These are phyloP conservation scores for Lactifluus volemus DNA, from an alignment of 768 basidiomycete species.

Conservation along the genomic window DNA sequence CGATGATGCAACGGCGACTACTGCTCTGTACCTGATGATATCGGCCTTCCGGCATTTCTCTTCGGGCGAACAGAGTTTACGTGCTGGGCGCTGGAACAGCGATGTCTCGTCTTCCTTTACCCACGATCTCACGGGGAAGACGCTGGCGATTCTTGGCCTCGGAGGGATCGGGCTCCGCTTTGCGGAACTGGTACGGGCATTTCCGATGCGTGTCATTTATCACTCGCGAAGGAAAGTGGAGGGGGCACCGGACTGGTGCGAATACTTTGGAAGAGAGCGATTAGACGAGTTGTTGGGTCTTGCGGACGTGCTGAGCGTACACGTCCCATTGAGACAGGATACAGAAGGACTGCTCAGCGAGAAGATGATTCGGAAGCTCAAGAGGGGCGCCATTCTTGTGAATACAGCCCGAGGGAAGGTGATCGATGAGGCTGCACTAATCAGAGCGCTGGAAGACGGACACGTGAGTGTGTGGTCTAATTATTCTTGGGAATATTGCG, in stretches of 20 bases:
- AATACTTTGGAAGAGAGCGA: conserved; percentile 59
- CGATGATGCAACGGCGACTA: conserved; percentile 86
- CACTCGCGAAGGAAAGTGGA: conserved; percentile 51
- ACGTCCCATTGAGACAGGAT: conserved; percentile 69
- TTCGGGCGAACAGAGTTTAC: conserved; percentile 48
- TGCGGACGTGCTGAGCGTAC: conserved; percentile 79
- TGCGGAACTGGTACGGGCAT: conserved; percentile 62
- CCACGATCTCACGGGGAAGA: conserved; percentile 60
- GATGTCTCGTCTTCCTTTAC: conserved; percentile 37
- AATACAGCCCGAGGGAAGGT: conserved; percentile 91
- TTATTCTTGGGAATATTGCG: neutral
- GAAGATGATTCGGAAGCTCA: conserved; percentile 67
- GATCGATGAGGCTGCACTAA: conserved; percentile 81
- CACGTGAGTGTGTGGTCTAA: conserved; percentile 48
- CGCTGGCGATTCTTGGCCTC: conserved; percentile 65
- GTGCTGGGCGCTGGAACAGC: conserved; percentile 53
- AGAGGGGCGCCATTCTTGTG: conserved; percentile 67
- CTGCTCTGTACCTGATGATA: conserved; percentile 75
- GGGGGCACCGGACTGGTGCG: conserved; percentile 61
- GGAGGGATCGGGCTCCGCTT: conserved; percentile 70
- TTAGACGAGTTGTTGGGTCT: conserved; percentile 53
- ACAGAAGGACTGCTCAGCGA: conserved; percentile 71
- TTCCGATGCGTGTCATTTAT: conserved; percentile 89
- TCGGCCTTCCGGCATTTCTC: conserved; percentile 70
- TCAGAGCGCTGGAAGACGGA: conserved; percentile 75